phyloP scores from a whole-genome alignment of 73 alveolate genomes.

The Vitrella brassicaformis region DNA sequence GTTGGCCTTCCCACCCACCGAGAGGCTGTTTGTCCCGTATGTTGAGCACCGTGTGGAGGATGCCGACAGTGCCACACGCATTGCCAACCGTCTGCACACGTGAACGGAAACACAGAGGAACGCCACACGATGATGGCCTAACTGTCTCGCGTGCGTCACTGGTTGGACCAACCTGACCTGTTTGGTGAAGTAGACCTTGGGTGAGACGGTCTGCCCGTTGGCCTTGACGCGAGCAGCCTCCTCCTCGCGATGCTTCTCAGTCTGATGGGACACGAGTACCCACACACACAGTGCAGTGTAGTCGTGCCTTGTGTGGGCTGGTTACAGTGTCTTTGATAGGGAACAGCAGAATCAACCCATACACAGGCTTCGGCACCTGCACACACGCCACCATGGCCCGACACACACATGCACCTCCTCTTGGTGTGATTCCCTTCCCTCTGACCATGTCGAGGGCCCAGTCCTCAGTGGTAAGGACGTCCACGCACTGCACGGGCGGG shows the following conservation, averaged over 20 bases:
- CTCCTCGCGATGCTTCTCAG: not conserved
- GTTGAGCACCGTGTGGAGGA: not conserved
- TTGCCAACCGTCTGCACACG: not conserved
- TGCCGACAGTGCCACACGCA: not conserved
- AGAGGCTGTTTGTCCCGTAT: not conserved
- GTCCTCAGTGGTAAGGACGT: not conserved
- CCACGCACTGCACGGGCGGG: slow-evolving; percentile 6
- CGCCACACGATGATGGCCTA: not conserved
- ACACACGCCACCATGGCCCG: too few species aligned
- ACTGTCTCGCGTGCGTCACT: not conserved
- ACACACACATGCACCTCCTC: too few species aligned
- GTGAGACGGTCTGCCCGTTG: not conserved
- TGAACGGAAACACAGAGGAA: not conserved
- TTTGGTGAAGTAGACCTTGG: not conserved
- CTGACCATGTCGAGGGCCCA: not conserved
- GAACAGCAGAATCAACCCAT: not conserved
- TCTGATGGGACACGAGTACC: not conserved
- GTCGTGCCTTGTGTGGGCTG: not conserved
- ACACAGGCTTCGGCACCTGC: not conserved
- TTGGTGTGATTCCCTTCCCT: too few species aligned
- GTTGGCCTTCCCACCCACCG: not conserved
- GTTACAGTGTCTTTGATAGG: not conserved
- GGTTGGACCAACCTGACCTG: not conserved
- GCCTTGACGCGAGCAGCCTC: not conserved
- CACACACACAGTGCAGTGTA: not conserved